Percentiles rank a stretch among this genome's conserved stretches.
Evolutionary conservation across 805 yeast species (phyloP).

Genomic region (Metschnikowia lochheadii): DNA sequence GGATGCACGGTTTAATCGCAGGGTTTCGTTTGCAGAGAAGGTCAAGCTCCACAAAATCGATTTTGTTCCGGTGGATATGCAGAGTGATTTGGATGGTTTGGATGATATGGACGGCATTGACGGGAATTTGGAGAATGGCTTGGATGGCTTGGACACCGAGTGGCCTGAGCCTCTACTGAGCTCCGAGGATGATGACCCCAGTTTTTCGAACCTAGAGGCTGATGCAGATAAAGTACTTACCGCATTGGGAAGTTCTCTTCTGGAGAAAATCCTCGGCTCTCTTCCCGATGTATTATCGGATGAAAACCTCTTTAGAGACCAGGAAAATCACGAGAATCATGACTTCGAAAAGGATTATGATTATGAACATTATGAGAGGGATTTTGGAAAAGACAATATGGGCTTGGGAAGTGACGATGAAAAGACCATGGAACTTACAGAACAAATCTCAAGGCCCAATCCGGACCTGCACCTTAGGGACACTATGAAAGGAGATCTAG

Average conservation of each 20-base stretch:
- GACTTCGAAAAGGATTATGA: too few relatives aligned
- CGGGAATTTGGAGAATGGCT: background rate
- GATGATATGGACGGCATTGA: too few relatives aligned
- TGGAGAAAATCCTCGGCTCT: constrained; percentile 5
- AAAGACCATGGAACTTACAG: constrained; percentile 31
- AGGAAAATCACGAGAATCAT: too few relatives aligned
- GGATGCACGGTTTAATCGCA: constrained; percentile 27
- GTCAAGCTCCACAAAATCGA: constrained; percentile 61
- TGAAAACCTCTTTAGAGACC: background rate
- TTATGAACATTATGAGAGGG: background rate
- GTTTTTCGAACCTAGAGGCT: constrained; percentile 16
- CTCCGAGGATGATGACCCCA: constrained; percentile 11
- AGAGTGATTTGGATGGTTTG: too few relatives aligned
- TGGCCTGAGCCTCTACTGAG: constrained; percentile 4
- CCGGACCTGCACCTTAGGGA: background rate
- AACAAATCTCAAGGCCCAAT: constrained; percentile 9
- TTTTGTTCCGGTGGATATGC: constrained; percentile 23
- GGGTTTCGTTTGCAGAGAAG: constrained; percentile 78
- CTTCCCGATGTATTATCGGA: constrained; percentile 6
- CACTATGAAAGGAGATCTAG: background rate
- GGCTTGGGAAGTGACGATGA: constrained; percentile 11
- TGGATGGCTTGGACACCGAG: background rate
- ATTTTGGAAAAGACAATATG: background rate
- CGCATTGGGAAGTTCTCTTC: constrained; percentile 5
- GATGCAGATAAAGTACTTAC: constrained; percentile 17